Evolutionary conservation across 441 rosid species (phyloP).

Genomic region (Rhodomyrtus psidioides): DNA sequence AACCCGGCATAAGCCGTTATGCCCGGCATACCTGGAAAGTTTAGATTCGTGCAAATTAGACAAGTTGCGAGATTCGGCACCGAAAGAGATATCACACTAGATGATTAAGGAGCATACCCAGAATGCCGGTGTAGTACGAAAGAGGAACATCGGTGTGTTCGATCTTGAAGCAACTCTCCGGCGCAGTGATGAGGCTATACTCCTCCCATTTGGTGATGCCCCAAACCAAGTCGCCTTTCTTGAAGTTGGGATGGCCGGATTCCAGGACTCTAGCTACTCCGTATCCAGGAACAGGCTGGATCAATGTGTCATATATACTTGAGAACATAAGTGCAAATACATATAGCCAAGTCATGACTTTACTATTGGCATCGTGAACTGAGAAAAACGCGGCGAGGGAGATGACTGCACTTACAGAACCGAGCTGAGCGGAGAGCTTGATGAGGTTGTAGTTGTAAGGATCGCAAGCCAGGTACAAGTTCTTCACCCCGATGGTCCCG

Average conservation of each 20-base stretch:
- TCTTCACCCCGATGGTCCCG: background rate
- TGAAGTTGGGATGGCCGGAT: constrained; percentile 34
- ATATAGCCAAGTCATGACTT: background rate
- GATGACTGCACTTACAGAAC: background rate
- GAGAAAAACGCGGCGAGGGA: background rate
- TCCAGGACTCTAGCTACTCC: constrained; percentile 49
- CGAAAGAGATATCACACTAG: background rate
- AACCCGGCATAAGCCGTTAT: constrained; percentile 37
- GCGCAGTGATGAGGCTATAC: constrained; percentile 24
- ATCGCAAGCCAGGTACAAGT: background rate
- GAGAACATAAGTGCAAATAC: background rate
- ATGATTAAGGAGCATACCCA: background rate
- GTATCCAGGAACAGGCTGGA: constrained; percentile 38
- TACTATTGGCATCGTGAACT: background rate
- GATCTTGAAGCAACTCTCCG: constrained; percentile 23
- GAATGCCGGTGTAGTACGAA: constrained; percentile 38
- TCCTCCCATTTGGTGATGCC: constrained; percentile 50
- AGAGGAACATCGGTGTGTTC: constrained; percentile 38
- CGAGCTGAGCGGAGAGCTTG: background rate
- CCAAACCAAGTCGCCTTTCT: constrained; percentile 47
- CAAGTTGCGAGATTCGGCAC: background rate
- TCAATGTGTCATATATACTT: background rate
- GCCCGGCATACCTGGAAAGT: constrained; percentile 30
- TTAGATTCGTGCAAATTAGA: background rate
- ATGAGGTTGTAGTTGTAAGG: background rate